These are phyloP conservation scores for Penicillium sumatraense DNA, from an alignment of 2,329 filamentous ascomycete genomes.

Conservation along the genomic window DNA sequence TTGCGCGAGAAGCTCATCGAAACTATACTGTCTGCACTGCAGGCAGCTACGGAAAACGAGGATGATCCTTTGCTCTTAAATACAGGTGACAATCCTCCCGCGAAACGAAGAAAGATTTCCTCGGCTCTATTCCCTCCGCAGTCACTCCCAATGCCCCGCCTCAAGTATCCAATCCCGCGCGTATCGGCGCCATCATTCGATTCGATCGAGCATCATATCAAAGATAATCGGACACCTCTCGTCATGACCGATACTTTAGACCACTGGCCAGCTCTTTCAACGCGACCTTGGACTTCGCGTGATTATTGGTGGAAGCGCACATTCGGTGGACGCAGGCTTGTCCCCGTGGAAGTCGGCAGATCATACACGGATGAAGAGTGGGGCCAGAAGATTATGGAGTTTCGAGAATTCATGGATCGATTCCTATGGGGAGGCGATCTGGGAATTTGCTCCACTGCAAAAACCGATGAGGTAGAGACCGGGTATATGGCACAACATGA, in stretches of 20 bases:
- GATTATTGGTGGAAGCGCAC: constrained; percentile 76
- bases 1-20: constrained; percentile 54
- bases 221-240: constrained; percentile 59
- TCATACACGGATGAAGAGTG: constrained; percentile 87
- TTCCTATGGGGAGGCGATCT: constrained; percentile 57
- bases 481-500: constrained; percentile 94
- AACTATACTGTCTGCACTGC: constrained; percentile 38
- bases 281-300: constrained; percentile 72
- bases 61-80: constrained; percentile 2
- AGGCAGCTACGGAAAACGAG: constrained; percentile 23
- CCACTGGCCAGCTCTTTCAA: constrained; percentile 77
- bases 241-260: constrained; percentile 69
- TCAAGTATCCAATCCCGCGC: constrained; percentile 45
- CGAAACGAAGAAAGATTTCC: constrained; percentile 39
- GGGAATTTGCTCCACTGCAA: background rate
- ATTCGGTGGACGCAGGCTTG: constrained; percentile 74
- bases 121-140: constrained; percentile 40
- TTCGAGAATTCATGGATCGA: constrained; percentile 68
- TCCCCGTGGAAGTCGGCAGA: constrained; percentile 83
- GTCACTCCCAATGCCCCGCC: constrained; percentile 35
- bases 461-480: constrained; percentile 40
- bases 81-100: background rate
- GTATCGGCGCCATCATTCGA: constrained; percentile 58
- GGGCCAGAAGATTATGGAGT: constrained; percentile 80
- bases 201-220: constrained; percentile 66